These are phyloP conservation scores for Ogataea ramenticola DNA, from an alignment of 805 yeast genomes.

Conservation along the genomic window DNA sequence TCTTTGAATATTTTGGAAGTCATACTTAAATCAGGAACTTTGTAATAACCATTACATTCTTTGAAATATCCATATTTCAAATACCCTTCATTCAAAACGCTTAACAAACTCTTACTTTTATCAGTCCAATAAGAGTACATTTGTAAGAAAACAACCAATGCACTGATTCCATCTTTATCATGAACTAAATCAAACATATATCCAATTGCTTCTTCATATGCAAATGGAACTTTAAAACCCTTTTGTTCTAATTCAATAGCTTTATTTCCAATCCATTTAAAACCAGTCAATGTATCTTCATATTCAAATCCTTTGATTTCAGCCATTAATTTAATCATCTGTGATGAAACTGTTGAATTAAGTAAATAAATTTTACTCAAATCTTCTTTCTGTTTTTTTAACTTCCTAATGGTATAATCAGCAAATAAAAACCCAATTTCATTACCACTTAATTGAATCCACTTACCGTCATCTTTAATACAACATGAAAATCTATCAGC, in stretches of 20 bases:
- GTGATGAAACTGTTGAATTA: constrained; percentile 91
- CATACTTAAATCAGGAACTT: constrained; percentile 44
- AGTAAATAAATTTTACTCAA: constrained; percentile 44
- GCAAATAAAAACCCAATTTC: constrained; percentile 88
- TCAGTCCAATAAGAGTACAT: constrained; percentile 47
- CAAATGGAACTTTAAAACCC: constrained; percentile 77
- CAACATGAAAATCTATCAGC: constrained; percentile 92
- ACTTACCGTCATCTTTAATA: constrained; percentile 38
- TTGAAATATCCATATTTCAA: constrained; percentile 70
- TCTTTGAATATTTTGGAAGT: constrained; percentile 49
- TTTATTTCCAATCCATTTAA: constrained; percentile 94
- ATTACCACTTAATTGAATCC: constrained; percentile 86
- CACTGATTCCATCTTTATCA: constrained; percentile 91
- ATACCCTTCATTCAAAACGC: constrained; percentile 52
- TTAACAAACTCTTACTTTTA: constrained; percentile 32
- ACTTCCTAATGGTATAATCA: constrained; percentile 38
- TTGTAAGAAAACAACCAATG: constrained; percentile 69
- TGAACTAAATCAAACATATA: constrained; percentile 80
- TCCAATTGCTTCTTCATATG: constrained; percentile 94
- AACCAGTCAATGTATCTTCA: constrained; percentile 87
- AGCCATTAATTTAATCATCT: constrained; percentile 68
- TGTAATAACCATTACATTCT: constrained; percentile 83
- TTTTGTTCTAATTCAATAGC: constrained; percentile 62
- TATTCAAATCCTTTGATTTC: constrained; percentile 49
- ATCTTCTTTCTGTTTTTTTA: constrained; percentile 14